These are phyloP conservation scores for Globisporangium nunn DNA, from an alignment of 352 stramenopile genomes.

Conservation along the genomic window DNA sequence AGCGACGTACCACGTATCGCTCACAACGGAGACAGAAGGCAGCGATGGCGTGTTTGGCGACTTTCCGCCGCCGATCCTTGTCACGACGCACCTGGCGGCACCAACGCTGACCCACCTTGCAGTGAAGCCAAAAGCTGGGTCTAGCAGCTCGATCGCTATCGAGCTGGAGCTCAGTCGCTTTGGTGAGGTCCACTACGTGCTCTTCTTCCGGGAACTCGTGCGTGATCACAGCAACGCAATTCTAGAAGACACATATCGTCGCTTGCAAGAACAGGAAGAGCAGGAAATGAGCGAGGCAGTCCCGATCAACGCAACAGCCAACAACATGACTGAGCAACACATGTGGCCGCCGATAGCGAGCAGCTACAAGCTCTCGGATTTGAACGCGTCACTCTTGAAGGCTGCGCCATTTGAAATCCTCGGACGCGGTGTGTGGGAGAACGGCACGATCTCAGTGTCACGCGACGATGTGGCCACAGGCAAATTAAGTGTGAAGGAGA, in stretches of 20 bases:
- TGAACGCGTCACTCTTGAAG: slow-evolving; percentile 51
- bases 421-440: slow-evolving; percentile 58
- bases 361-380: slow-evolving; percentile 26
- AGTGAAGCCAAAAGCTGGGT: slow-evolving; percentile 28
- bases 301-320: slow-evolving; percentile 7
- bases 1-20: slow-evolving; percentile 65
- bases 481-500: slow-evolving; percentile 43
- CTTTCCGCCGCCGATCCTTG: slow-evolving; percentile 62
- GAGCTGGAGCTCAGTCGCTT: slow-evolving; percentile 49
- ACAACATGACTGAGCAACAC: slow-evolving; percentile 4
- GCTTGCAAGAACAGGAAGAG: slow-evolving; percentile 6
- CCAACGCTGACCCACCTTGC: slow-evolving; percentile 35
- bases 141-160: slow-evolving; percentile 42
- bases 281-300: neutral
- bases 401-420: slow-evolving; percentile 43
- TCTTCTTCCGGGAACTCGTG: slow-evolving; percentile 61
- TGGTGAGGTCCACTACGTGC: slow-evolving; percentile 65
- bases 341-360: slow-evolving; percentile 47
- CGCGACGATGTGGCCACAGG: slow-evolving; percentile 53
- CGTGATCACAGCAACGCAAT: slow-evolving; percentile 21
- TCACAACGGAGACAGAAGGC: slow-evolving; percentile 58
- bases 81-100: slow-evolving; percentile 45
- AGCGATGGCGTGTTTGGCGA: slow-evolving; percentile 68
- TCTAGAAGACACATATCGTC: neutral
- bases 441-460: slow-evolving; percentile 65